These are phyloP conservation scores for Silene conica DNA, from an alignment of 148 eudicot species.

Conservation along the genomic window DNA sequence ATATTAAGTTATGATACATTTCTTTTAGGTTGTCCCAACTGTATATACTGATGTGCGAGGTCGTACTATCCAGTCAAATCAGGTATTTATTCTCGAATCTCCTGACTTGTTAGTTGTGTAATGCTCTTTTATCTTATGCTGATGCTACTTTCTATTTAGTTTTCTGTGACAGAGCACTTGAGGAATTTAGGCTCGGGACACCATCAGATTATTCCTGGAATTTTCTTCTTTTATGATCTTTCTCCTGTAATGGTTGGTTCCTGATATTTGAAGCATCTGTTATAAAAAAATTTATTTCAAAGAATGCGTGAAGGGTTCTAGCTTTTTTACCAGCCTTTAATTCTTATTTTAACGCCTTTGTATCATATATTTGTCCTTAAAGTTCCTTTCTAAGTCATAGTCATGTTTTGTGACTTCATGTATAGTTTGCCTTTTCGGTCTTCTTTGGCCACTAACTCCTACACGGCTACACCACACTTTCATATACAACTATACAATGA, in stretches of 20 bases:
- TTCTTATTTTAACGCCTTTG: background rate
- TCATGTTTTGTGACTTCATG: no score
- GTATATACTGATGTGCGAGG: constrained; percentile 55
- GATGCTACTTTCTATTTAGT: constrained; percentile 34
- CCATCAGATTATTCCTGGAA: constrained; percentile 54
- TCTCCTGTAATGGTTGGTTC: constrained; percentile 77
- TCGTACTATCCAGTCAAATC: constrained; percentile 65
- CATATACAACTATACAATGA: no score
- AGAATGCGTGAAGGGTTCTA: background rate
- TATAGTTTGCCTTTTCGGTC: no score
- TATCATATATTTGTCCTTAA: background rate
- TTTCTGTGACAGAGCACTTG: constrained; percentile 91
- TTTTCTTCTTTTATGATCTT: constrained; percentile 87
- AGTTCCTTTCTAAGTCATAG: background rate
- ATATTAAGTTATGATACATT: constrained; percentile 32
- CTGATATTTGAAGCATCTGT: background rate
- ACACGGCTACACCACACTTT: no score
- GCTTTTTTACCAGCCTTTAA: background rate
- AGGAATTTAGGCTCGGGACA: constrained; percentile 49
- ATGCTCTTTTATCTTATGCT: background rate
- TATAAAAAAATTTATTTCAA: background rate
- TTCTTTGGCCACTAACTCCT: no score
- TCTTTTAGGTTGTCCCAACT: constrained; percentile 78
- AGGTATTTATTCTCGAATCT: constrained; percentile 38
- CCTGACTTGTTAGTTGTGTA: constrained; percentile 7